These are phyloP conservation scores for Kernera saxatilis DNA, from an alignment of 345 rosid genomes.

Conservation along the genomic window DNA sequence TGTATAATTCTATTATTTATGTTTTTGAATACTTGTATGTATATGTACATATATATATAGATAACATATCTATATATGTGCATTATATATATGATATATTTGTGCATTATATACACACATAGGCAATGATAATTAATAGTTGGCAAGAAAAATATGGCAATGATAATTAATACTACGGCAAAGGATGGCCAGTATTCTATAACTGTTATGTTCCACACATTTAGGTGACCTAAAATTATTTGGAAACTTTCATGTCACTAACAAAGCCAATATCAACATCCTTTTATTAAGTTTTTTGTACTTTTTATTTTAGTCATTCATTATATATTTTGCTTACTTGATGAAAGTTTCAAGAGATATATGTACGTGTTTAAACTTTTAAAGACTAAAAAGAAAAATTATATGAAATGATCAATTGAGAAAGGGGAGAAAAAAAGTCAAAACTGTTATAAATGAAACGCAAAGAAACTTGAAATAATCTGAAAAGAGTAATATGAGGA, in stretches of 20 bases:
- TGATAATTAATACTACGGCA: slow-evolving; percentile 9
- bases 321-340: background rate
- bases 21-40: background rate
- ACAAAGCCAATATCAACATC: background rate
- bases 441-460: background rate
- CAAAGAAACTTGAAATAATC: background rate
- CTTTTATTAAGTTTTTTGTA: background rate
- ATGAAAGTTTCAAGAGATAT: too few relatives aligned
- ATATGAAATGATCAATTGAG: background rate
- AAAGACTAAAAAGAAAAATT: background rate
- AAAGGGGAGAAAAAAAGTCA: background rate
- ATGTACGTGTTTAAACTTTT: background rate
- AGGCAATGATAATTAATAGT: background rate
- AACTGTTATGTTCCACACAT: slow-evolving; percentile 9
- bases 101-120: background rate
- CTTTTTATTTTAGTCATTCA: background rate
- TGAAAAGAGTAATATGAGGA: background rate
- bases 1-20: background rate
- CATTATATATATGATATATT: background rate
- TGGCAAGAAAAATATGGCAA: background rate
- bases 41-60: background rate
- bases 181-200: background rate
- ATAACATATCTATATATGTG: background rate
- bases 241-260: slow-evolving; percentile 8
- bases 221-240: slow-evolving; percentile 19